phyloP scores from a whole-genome alignment of 768 basidiomycete species.

The Tubosaeta brunneosetosa region DNA sequence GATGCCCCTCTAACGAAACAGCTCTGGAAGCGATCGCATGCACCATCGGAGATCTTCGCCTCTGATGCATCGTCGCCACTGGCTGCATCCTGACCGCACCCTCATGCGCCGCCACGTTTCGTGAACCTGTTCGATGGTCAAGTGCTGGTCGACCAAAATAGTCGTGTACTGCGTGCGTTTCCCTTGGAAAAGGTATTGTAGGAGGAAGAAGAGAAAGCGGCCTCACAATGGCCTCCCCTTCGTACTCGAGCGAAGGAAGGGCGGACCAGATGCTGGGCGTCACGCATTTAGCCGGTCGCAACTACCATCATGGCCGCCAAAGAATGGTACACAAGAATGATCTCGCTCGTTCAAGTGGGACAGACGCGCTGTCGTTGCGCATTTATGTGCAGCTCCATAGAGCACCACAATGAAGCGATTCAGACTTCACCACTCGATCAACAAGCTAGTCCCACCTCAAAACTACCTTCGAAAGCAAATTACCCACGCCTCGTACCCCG shows the following conservation, averaged over 20 bases:
- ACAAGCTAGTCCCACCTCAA: neutral
- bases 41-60: slow-evolving; percentile 13
- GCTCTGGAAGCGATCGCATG: slow-evolving; percentile 7
- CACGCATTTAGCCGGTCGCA: slow-evolving; percentile 17
- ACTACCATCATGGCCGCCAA: neutral
- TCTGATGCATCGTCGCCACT: slow-evolving; percentile 17
- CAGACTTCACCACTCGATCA: neutral
- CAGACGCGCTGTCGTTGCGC: neutral
- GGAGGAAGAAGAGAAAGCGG: neutral
- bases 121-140: slow-evolving; percentile 15
- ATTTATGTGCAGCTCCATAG: neutral
- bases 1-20: slow-evolving; percentile 2
- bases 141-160: slow-evolving; percentile 18
- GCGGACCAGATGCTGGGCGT: neutral
- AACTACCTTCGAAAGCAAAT: slow-evolving; percentile 3
- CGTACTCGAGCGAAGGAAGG: slow-evolving; percentile 5
- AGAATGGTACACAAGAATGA: neutral
- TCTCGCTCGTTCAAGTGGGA: neutral
- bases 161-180: slow-evolving; percentile 9
- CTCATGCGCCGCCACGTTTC: slow-evolving; percentile 21
- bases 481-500: slow-evolving; percentile 11
- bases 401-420: neutral
- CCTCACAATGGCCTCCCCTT: slow-evolving; percentile 15
- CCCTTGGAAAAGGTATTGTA: neutral
- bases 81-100: neutral